Evolutionary conservation across 192 early-diverging fungal genomes (phyloP).

Genomic region (Umbelopsis ramanniana): DNA sequence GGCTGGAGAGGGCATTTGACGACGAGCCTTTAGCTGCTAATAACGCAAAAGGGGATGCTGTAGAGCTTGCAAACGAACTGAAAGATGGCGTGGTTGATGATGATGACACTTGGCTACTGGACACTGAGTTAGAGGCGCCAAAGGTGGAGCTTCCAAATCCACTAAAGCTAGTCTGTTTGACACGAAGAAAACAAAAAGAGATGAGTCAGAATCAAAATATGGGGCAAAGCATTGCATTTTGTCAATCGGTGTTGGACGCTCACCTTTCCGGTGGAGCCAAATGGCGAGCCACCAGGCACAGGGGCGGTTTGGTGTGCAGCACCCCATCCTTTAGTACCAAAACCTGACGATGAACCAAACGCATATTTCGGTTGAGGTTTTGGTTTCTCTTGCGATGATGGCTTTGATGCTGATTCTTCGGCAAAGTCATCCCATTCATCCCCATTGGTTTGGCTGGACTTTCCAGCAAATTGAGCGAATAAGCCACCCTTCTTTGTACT

Average conservation of each 20-base stretch:
- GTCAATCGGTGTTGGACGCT: background rate
- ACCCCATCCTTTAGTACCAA: slow-evolving; percentile 38
- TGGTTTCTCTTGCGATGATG: background rate
- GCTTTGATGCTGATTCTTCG: slow-evolving; percentile 23
- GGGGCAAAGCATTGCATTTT: background rate
- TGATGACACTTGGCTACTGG: background rate
- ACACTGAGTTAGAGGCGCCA: slow-evolving; percentile 23
- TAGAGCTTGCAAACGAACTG: slow-evolving; percentile 38
- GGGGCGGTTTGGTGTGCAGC: slow-evolving; percentile 31
- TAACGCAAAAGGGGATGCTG: slow-evolving; percentile 41
- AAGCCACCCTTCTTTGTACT: background rate
- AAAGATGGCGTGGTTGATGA: slow-evolving; percentile 26
- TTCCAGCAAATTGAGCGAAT: background rate
- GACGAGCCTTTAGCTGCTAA: slow-evolving; percentile 25
- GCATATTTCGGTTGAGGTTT: slow-evolving; percentile 37
- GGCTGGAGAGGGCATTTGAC: slow-evolving; percentile 18
- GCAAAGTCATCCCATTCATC: slow-evolving; percentile 43
- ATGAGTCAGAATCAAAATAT: background rate
- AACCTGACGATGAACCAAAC: slow-evolving; percentile 42
- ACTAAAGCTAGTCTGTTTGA: slow-evolving; percentile 22
- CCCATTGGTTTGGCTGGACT: slow-evolving; percentile 1
- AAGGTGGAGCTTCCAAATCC: slow-evolving; percentile 31
- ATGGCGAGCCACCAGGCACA: background rate
- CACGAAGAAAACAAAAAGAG: background rate
- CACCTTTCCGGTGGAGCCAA: slow-evolving; percentile 8